Evolutionary conservation across 1,284 basidiomycete species (phyloP).

Genomic region (Ceratorhiza oryzae-sativae): DNA sequence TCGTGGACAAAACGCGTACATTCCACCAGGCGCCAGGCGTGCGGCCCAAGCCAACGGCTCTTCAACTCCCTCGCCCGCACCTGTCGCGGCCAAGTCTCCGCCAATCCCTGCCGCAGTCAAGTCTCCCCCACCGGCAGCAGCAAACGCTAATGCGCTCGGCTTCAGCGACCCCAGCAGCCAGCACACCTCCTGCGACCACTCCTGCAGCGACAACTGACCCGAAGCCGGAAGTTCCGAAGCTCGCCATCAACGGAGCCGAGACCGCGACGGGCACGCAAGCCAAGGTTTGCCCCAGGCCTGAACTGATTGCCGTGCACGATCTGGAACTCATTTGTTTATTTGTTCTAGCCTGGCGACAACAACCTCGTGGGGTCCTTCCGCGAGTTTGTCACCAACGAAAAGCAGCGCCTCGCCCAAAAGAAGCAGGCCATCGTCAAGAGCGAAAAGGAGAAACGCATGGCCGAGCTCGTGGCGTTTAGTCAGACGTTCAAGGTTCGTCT

Average conservation of each 20-base stretch:
- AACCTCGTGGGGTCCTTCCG: slow-evolving; percentile 63
- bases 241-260: slow-evolving; percentile 39
- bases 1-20: slow-evolving; percentile 86
- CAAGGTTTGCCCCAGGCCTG: slow-evolving; percentile 33
- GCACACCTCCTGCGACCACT: slow-evolving; percentile 34
- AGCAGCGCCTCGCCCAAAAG: slow-evolving; percentile 87
- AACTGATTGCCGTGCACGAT: neutral
- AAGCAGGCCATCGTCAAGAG: slow-evolving; percentile 88
- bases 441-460: slow-evolving; percentile 92
- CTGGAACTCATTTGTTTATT: neutral
- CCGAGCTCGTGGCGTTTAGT: slow-evolving; percentile 91
- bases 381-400: slow-evolving; percentile 89
- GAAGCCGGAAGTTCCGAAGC: slow-evolving; percentile 43
- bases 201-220: slow-evolving; percentile 52
- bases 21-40: slow-evolving; percentile 84
- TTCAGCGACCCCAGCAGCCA: neutral
- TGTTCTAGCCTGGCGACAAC: slow-evolving; percentile 43
- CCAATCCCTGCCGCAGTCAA: slow-evolving; percentile 55
- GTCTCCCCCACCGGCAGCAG: slow-evolving; percentile 59
- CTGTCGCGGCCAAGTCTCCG: slow-evolving; percentile 48
- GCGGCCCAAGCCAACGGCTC: slow-evolving; percentile 44
- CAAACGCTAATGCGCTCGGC: slow-evolving; percentile 43
- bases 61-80: slow-evolving; percentile 42
- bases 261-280: slow-evolving; percentile 3
- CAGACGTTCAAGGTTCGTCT: slow-evolving; percentile 84